Percentiles rank a stretch among this genome's conserved stretches.
Conservation (phyloP, 192 early-diverging fungal species). For the Coemansia aciculifera region DNA sequence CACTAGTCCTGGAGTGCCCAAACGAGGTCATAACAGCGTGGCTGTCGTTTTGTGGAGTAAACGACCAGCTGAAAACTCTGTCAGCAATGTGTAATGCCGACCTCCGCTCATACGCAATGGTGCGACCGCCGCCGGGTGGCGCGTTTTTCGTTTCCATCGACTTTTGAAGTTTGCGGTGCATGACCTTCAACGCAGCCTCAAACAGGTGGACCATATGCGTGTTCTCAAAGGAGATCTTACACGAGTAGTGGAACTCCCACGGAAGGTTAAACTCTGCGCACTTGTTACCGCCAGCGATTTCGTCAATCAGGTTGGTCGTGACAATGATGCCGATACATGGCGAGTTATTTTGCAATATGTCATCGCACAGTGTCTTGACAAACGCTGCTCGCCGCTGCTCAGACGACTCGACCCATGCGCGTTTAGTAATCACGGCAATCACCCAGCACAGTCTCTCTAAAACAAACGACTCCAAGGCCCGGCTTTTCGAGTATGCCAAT, state of each 20-base stretch:
- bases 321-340: slow-evolving; percentile 44
- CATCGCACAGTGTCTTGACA: slow-evolving; percentile 37
- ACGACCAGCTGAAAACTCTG: slow-evolving; percentile 38
- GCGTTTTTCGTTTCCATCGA: slow-evolving; percentile 21
- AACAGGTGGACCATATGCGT: slow-evolving; percentile 37
- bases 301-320: slow-evolving; percentile 43
- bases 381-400: slow-evolving; percentile 32
- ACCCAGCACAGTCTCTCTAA: slow-evolving; percentile 52
- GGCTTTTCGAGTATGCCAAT: slow-evolving; percentile 30
- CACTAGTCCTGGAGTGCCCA: slow-evolving; percentile 17
- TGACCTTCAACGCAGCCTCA: slow-evolving; percentile 48
- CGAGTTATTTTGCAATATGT: slow-evolving; percentile 32
- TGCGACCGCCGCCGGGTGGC: slow-evolving; percentile 16
- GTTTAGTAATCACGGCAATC: slow-evolving; percentile 50
- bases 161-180: slow-evolving; percentile 44
- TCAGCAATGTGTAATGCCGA: slow-evolving; percentile 50
- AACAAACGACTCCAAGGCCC: slow-evolving; percentile 43
- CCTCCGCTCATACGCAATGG: slow-evolving; percentile 46
- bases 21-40: slow-evolving; percentile 35
- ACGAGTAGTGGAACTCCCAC: slow-evolving; percentile 54
- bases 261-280: slow-evolving; percentile 50
- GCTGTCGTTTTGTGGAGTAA: slow-evolving; percentile 31
- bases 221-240: slow-evolving; percentile 47
- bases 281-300: slow-evolving; percentile 51
- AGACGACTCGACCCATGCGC: slow-evolving; percentile 38